Evolutionary conservation across 2,329 filamentous ascomycete genomes (phyloP).

Genomic region (Colletotrichum echinochloae): DNA sequence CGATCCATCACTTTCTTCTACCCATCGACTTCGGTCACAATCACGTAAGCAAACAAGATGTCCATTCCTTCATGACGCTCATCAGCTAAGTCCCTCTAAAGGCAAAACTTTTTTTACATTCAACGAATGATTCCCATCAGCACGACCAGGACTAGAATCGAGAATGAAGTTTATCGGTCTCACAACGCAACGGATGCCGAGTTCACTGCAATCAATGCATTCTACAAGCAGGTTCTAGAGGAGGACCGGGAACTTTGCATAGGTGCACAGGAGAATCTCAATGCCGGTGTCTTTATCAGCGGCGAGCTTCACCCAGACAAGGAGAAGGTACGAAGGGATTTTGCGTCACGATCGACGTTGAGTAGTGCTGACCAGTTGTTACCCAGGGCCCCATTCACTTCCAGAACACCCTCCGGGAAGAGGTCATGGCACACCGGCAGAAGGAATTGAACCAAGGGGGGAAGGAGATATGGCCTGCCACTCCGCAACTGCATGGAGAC

Average conservation of each 20-base stretch:
- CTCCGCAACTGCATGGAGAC: slow-evolving; percentile 42
- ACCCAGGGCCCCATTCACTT: slow-evolving; percentile 59
- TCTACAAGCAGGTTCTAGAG: slow-evolving; percentile 63
- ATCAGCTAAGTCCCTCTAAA: slow-evolving; percentile 52
- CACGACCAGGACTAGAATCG: slow-evolving; percentile 56
- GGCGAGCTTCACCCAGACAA: slow-evolving; percentile 66
- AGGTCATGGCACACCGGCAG: slow-evolving; percentile 47
- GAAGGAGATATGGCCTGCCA: slow-evolving; percentile 49
- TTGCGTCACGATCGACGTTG: too few relatives aligned
- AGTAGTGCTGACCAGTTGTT: slow-evolving; percentile 40
- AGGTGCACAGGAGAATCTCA: slow-evolving; percentile 62
- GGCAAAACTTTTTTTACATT: slow-evolving; percentile 63
- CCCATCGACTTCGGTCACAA: slow-evolving; percentile 28
- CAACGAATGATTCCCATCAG: slow-evolving; percentile 62
- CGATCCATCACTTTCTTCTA: slow-evolving; percentile 35
- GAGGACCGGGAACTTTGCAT: slow-evolving; percentile 65
- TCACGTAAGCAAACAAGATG: slow-evolving; percentile 50
- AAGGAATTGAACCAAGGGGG: slow-evolving; percentile 43
- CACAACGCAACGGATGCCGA: slow-evolving; percentile 59
- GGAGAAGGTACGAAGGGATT: slow-evolving; percentile 51
- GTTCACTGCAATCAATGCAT: slow-evolving; percentile 58
- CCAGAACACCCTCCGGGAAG: slow-evolving; percentile 45
- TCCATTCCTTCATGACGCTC: too few relatives aligned
- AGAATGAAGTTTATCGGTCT: slow-evolving; percentile 65
- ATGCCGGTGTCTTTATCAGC: slow-evolving; percentile 62